phyloP scores from a whole-genome alignment of 805 yeast species.

The Hemisphaericaspora nanyangensis region DNA sequence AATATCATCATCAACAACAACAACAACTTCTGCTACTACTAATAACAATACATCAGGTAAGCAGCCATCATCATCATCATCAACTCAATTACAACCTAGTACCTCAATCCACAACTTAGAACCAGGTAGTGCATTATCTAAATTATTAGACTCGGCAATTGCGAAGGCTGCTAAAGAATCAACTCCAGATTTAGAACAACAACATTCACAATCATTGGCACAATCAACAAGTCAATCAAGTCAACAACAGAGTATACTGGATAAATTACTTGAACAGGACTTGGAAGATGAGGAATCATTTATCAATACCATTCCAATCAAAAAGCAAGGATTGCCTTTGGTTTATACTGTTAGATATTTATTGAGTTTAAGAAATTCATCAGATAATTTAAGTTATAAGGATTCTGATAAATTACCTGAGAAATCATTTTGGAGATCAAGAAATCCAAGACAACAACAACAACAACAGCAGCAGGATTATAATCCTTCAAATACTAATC shows the following conservation, averaged over 20 bases:
- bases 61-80: background rate
- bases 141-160: constrained; percentile 42
- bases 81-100: background rate
- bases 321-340: constrained; percentile 2
- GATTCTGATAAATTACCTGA: constrained; percentile 39
- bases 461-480: no score
- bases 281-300: background rate
- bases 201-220: constrained; percentile 8
- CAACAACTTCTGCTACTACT: background rate
- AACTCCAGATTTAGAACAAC: constrained; percentile 27
- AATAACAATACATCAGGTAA: background rate
- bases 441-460: constrained; percentile 5
- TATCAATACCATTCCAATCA: constrained; percentile 3
- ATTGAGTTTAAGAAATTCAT: constrained; percentile 30
- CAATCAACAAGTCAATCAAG: constrained; percentile 12
- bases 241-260: no score
- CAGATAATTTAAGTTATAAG: constrained; percentile 28
- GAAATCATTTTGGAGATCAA: constrained; percentile 43
- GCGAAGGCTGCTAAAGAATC: constrained; percentile 45
- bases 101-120: constrained; percentile 15
- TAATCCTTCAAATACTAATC: constrained; percentile 7
- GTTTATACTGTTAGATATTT: constrained; percentile 27
- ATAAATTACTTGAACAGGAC: background rate
- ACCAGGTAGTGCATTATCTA: constrained; percentile 37
- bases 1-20: constrained; percentile 8